Conservation (phyloP, 1,284 basidiomycete species). For the Sanguinoderma infundibulare region DNA sequence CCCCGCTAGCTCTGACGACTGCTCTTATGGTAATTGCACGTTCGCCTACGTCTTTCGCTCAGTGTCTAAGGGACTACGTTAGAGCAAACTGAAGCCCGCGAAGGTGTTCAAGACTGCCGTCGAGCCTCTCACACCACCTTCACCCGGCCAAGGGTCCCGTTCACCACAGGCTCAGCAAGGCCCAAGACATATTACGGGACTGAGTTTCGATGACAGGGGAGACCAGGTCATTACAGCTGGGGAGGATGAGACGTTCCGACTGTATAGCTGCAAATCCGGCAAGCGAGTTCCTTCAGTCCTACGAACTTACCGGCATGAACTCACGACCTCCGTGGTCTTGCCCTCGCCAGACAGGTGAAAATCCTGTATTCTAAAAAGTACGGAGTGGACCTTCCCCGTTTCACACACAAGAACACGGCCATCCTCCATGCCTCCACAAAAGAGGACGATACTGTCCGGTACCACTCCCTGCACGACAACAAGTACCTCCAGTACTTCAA, state of each 20-base stretch:
- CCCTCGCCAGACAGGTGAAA: slow-evolving; percentile 62
- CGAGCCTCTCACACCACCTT: slow-evolving; percentile 58
- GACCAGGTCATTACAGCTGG: slow-evolving; percentile 85
- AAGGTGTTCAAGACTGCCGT: slow-evolving; percentile 87
- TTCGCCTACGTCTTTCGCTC: not conserved
- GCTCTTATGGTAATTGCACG: slow-evolving; percentile 36
- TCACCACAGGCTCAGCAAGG: slow-evolving; percentile 45
- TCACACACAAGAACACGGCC: slow-evolving; percentile 88
- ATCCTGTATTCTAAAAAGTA: slow-evolving; percentile 95
- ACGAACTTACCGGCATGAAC: slow-evolving; percentile 32
- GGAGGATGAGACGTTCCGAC: slow-evolving; percentile 92
- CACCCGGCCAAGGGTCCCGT: slow-evolving; percentile 43
- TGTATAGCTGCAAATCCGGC: slow-evolving; percentile 90
- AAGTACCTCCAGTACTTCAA: slow-evolving; percentile 95
- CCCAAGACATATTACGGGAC: slow-evolving; percentile 81
- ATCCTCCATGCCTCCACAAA: slow-evolving; percentile 95
- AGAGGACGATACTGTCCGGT: slow-evolving; percentile 93
- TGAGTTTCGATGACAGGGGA: slow-evolving; percentile 91
- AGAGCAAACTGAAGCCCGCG: slow-evolving; percentile 84
- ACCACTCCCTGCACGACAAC: slow-evolving; percentile 95
- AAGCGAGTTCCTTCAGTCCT: slow-evolving; percentile 71
- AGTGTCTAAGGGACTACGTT: slow-evolving; percentile 9
- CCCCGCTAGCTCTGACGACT: slow-evolving; percentile 30
- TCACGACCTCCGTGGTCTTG: slow-evolving; percentile 17
- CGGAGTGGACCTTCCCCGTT: slow-evolving; percentile 91